A percentile compares a stretch with the other conserved stretches of the same genome.
phyloP scores from a whole-genome alignment of 2,329 filamentous ascomycete species.

The Colletotrichum sp. region DNA sequence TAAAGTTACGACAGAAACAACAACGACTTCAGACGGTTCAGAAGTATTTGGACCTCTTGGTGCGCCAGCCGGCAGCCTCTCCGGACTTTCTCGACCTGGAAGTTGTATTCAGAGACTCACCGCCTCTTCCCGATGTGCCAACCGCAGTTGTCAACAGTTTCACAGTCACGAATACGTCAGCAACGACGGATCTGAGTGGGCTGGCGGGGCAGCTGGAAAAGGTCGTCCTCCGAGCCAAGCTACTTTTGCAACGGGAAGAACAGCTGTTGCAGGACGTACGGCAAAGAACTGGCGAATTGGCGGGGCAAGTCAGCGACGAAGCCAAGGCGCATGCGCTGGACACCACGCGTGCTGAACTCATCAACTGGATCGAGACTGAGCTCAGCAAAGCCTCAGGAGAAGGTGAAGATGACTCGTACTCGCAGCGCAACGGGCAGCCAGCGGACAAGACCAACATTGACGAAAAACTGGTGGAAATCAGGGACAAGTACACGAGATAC shows the following conservation, averaged over 20 bases:
- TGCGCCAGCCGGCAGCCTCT: constrained; percentile 56
- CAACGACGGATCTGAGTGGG: constrained; percentile 47
- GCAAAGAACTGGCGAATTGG: neutral
- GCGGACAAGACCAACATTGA: constrained; percentile 34
- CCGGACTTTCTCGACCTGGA: constrained; percentile 55
- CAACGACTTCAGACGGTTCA: constrained; percentile 55
- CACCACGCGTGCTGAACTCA: constrained; percentile 62
- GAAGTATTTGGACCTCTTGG: constrained; percentile 54
- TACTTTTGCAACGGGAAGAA: constrained; percentile 62
- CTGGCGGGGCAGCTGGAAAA: constrained; percentile 61
- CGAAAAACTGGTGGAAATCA: constrained; percentile 50
- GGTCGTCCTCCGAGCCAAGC: constrained; percentile 61
- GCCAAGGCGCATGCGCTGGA: constrained; percentile 59
- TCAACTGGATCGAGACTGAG: constrained; percentile 70
- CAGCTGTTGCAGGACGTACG: constrained; percentile 50
- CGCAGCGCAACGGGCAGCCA: constrained; percentile 21
- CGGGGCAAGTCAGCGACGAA: constrained; percentile 40
- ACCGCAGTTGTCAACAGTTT: constrained; percentile 56
- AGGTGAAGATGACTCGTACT: constrained; percentile 20
- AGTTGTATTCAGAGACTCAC: constrained; percentile 49
- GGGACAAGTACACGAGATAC: constrained; percentile 60
- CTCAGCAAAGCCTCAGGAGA: constrained; percentile 55
- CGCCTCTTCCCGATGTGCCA: constrained; percentile 55
- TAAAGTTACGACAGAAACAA: constrained; percentile 58
- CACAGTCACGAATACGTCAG: constrained; percentile 41